Evolutionary conservation across 306 rosid genomes (phyloP).

Genomic region (Rubus parviflorus): DNA sequence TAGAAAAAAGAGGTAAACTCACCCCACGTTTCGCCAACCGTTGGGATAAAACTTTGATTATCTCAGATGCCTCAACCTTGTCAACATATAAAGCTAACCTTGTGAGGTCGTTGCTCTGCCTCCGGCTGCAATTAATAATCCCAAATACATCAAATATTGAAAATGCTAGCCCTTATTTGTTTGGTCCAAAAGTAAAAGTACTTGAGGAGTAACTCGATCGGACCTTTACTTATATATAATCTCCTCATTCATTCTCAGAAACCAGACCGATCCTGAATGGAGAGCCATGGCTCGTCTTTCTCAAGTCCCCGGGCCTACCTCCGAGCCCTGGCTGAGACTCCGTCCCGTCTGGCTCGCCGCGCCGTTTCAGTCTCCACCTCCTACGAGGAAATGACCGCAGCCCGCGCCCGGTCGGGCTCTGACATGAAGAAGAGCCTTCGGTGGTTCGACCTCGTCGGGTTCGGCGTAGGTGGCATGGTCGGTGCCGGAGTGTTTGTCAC

Average conservation of each 20-base stretch:
- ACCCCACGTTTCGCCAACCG: constrained; percentile 64
- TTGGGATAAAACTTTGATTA: constrained; percentile 45
- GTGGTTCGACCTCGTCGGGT: constrained; percentile 72
- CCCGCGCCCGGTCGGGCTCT: constrained; percentile 61
- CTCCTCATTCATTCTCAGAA: no score
- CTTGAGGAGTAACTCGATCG: constrained; percentile 69
- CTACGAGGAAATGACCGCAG: constrained; percentile 59
- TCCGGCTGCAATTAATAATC: constrained; percentile 56
- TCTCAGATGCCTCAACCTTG: constrained; percentile 50
- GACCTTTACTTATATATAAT: no score
- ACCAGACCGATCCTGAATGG: no score
- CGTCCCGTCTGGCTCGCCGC: constrained; percentile 64
- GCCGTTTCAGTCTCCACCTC: constrained; percentile 73
- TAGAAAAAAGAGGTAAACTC: constrained; percentile 36
- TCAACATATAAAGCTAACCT: constrained; percentile 81
- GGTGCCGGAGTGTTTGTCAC: constrained; percentile 93
- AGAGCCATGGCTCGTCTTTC: constrained; percentile 51
- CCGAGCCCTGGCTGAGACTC: constrained; percentile 59
- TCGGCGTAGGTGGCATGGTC: constrained; percentile 94
- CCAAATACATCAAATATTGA: constrained; percentile 17
- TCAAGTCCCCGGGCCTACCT: constrained; percentile 63
- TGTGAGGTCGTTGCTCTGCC: constrained; percentile 76
- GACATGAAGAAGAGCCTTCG: constrained; percentile 68
- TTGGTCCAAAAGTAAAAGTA: constrained; percentile 12
- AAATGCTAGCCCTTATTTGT: neutral